Conservation (phyloP, 1,284 basidiomycete genomes). For the Tausonia pullulans region DNA sequence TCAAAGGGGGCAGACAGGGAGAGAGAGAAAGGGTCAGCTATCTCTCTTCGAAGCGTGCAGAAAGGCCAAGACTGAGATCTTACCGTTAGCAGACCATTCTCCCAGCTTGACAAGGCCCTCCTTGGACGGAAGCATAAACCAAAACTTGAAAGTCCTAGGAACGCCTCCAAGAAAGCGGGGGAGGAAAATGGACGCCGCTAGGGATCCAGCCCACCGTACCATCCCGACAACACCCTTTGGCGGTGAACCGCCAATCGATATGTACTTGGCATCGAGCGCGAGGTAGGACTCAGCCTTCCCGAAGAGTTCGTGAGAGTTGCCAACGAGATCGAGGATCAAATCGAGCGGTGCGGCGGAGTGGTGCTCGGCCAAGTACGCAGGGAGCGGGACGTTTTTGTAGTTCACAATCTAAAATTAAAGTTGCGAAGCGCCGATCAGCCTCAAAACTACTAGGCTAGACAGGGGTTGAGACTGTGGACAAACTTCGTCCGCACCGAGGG, state of each 20-base stretch:
- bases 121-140: constrained; percentile 9
- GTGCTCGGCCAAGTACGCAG: constrained; percentile 13
- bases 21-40: no score
- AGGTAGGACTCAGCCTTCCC: constrained; percentile 10
- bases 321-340: constrained; percentile 19
- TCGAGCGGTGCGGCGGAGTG: constrained; percentile 15
- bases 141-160: constrained; percentile 16
- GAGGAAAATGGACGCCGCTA: not conserved
- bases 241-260: constrained; percentile 13
- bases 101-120: not conserved
- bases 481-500: constrained; percentile 18
- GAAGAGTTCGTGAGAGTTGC: constrained; percentile 13
- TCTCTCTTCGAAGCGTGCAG: no score
- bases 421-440: not conserved
- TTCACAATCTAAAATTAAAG: constrained; percentile 13
- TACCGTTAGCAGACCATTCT: constrained; percentile 17
- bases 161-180: constrained; percentile 17
- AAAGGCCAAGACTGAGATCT: no score
- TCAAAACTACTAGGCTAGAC: not conserved
- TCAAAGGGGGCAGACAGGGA: no score
- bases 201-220: not conserved
- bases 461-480: not conserved
- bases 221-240: constrained; percentile 1
- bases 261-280: constrained; percentile 10
- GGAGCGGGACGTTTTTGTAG: constrained; percentile 17